Base-by-base conservation (phyloP, 805 yeast genomes). In the Monosporozyma solicola region DNA sequence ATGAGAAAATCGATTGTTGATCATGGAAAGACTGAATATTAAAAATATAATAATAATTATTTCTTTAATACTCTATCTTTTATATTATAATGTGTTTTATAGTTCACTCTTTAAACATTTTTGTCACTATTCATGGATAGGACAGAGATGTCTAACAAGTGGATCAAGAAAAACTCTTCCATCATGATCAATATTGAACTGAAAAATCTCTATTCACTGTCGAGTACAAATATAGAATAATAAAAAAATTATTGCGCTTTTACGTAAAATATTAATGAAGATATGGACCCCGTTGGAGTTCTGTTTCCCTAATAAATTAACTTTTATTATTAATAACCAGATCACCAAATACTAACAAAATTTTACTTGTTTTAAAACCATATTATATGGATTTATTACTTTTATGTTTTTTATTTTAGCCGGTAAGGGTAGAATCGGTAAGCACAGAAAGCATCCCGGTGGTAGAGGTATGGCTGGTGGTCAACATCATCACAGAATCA, bases 401-500 rank as follows among this genome's bases (percentile, higher is more conserved):
- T 16, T 20, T n/a, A 37, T 27, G 13, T 3, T 33, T 49, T 51
- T 56, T 53, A 52, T 31, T 52, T 68, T 71, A 87, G 98, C 98
- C 95, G 99, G 99, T 88, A 85, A 92, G 79, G 99, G 99, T 87
- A 95, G 99, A 85, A 80, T 94, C 79, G 99, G 99, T 80, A 94
- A 94, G 87, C 99, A 94, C 95, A 91, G 99, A 90, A 94, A 94
- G 96, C 94, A 87, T 73, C 97, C 99, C 67, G 99, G 99, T 94
- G 99, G 99, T 82, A 91, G 98, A 82, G 99, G 99, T 94, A 92
- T 80, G 91, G 99, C 99, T 76, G 99, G 99, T 92, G 99, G 99
- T 89, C 92, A 83, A 81, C 98, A 92, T 80, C 99, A 94, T 81
- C 99, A 94, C 97, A 89, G 99, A 85, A 91, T 94, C 78, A 94